Base-by-base conservation (phyloP, 2,329 filamentous ascomycete genomes). In the Aureobasidium subglaciale region DNA sequence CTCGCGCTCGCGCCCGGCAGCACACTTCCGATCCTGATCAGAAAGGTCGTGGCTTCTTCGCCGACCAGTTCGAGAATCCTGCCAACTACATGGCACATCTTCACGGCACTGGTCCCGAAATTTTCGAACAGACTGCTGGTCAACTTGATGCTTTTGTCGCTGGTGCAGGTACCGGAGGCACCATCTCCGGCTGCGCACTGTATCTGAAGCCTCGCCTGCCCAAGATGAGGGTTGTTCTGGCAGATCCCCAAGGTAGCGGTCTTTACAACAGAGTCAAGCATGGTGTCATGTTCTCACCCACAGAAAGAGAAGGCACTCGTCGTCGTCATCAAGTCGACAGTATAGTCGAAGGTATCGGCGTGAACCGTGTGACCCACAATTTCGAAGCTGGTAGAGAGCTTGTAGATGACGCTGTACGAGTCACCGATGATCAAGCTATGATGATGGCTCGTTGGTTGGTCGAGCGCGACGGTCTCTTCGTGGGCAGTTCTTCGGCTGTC, bases 381-480 rank as follows among this genome's bases (percentile, higher is more conserved):
- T 93, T 99, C 61, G 88, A 96, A 68, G 86, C 85, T 25, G 93
- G 92, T 0, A 79, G 89, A 61, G 85, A 92, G 65, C 72, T 96
- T 55, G 82, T 99, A 53, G 90, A 96, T 68, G 90, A 96, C 71
- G 92, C 93, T 2, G 84, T 97, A 34, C 82, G 85, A 58, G 90
- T 99, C 13, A 88, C 83, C 2, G 95, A 99, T 70, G 82, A 84
- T 48, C 91, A 99, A 75, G 93, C 93, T 11, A 84, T 88, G 68
- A 80, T 79, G 55, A 99, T 99, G 93, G 93, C 92, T n/a, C 79
- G 89, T 60, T 97, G 90, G 90, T 74, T 99, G 37, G 92, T 96
- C 8, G 91, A 97, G 73, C 87, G 91, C 60, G 93, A 99, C 70
- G 93, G 93, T 7, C 85, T 99, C 53, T 99, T 99, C 65, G 79